Percentiles rank a stretch among this genome's conserved stretches.
These are phyloP conservation scores for Rhodotorula kratochvilovae DNA, from an alignment of 768 basidiomycete genomes.

Conservation along the genomic window DNA sequence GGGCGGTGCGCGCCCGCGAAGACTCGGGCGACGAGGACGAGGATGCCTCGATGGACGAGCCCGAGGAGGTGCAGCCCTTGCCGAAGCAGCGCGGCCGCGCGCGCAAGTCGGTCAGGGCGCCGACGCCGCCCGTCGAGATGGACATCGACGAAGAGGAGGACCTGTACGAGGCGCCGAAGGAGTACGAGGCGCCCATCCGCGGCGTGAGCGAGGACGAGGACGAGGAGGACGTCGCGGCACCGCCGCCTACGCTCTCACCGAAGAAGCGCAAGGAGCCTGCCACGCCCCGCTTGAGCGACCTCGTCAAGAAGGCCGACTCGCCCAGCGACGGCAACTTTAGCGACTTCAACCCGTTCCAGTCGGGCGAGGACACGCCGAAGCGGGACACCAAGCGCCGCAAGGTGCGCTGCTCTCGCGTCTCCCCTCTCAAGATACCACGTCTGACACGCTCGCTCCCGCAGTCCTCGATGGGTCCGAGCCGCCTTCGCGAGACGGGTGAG, in stretches of 20 bases:
- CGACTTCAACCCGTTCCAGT: conserved; percentile 40
- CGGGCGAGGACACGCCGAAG: conserved; percentile 30
- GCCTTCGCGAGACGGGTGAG: not conserved
- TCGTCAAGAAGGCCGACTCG: not conserved
- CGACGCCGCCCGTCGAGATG: not conserved
- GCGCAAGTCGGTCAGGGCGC: not conserved
- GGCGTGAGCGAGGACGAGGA: not conserved
- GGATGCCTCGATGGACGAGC: not conserved
- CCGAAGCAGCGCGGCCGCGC: not conserved
- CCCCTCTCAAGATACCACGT: not conserved
- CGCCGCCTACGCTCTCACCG: not conserved
- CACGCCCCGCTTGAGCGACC: conserved; percentile 3
- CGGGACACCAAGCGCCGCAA: conserved; percentile 26
- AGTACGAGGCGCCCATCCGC: not conserved
- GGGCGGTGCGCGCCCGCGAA: not conserved
- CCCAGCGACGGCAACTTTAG: conserved; percentile 13
- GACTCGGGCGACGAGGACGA: not conserved
- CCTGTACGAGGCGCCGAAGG: not conserved
- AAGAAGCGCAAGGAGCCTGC: conserved; percentile 19
- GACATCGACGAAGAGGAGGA: not conserved
- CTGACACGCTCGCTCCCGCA: not conserved
- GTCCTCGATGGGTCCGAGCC: conserved; percentile 27
- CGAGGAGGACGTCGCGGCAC: not conserved
- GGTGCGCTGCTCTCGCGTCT: not conserved
- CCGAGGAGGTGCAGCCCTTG: not conserved